A percentile compares a stretch with the other conserved stretches of the same genome.
phyloP scores from a whole-genome alignment of 306 rosid genomes.

The Cicer yamashitae region DNA sequence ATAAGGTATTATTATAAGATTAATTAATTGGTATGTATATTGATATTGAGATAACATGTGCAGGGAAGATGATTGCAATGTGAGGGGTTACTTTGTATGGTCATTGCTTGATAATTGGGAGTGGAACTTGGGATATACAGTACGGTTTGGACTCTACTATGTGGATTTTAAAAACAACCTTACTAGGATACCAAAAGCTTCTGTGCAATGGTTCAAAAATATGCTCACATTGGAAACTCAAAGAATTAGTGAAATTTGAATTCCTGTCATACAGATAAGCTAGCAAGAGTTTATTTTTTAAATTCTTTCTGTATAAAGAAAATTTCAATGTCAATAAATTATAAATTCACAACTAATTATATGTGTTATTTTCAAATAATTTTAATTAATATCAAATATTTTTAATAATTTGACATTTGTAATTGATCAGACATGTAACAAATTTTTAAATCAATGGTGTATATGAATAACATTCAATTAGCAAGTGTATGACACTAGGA shows the following conservation, averaged over 20 bases:
- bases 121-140: slow-evolving; percentile 89
- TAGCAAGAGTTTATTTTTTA: background rate
- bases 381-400: too few relatives aligned
- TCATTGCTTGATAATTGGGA: slow-evolving; percentile 97
- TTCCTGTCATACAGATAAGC: background rate
- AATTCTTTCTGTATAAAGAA: too few relatives aligned
- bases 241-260: slow-evolving; percentile 45
- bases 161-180: slow-evolving; percentile 87
- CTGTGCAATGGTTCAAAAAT: slow-evolving; percentile 77
- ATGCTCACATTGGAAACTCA: slow-evolving; percentile 58
- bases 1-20: slow-evolving; percentile 58
- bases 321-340: too few relatives aligned
- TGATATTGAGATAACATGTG: slow-evolving; percentile 40
- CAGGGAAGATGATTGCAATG: slow-evolving; percentile 83
- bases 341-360: too few relatives aligned
- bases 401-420: too few relatives aligned
- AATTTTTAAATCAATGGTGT: too few relatives aligned
- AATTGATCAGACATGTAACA: too few relatives aligned
- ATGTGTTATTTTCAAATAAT: too few relatives aligned
- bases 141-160: slow-evolving; percentile 87
- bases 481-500: background rate
- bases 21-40: background rate
- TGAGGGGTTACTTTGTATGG: slow-evolving; percentile 90
- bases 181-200: slow-evolving; percentile 83
- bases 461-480: background rate